A percentile compares a stretch with the other conserved stretches of the same genome.
Conservation (phyloP, 2,329 filamentous ascomycete genomes). For the Pseudogymnoascus sp. region DNA sequence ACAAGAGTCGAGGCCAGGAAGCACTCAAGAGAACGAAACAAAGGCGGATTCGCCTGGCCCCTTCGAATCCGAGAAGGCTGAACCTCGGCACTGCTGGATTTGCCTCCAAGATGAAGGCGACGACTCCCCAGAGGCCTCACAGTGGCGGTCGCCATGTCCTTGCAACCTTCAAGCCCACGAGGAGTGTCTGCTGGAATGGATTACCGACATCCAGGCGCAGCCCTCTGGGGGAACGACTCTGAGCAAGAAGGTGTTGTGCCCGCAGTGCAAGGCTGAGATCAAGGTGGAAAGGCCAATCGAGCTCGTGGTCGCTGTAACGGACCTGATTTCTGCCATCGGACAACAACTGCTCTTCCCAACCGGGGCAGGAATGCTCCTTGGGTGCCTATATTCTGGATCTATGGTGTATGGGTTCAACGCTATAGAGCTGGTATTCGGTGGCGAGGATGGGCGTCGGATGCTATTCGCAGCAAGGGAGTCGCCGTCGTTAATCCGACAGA, state of each 20-base stretch:
- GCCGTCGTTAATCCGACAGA: background rate
- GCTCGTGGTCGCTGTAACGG: constrained; percentile 46
- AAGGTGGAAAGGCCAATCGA: constrained; percentile 67
- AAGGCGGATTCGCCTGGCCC: background rate
- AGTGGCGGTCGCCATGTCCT: constrained; percentile 82
- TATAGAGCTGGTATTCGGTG: constrained; percentile 58
- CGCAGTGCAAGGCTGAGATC: constrained; percentile 82
- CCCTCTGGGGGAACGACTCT: constrained; percentile 38
- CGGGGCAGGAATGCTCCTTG: constrained; percentile 25
- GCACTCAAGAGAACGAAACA: background rate
- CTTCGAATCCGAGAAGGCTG: constrained; percentile 9
- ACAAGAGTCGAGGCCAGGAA: background rate
- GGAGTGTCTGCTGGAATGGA: constrained; percentile 81
- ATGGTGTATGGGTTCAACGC: constrained; percentile 54
- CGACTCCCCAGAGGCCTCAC: constrained; percentile 35
- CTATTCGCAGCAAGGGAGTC: constrained; percentile 30
- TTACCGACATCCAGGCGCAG: constrained; percentile 74
- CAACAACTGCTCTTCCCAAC: constrained; percentile 24
- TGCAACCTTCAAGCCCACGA: constrained; percentile 91
- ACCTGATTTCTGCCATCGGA: constrained; percentile 18
- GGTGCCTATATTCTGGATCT: constrained; percentile 43
- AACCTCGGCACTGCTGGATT: constrained; percentile 50
- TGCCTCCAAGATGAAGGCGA: constrained; percentile 52
- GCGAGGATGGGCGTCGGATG: constrained; percentile 49
- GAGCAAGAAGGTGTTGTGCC: constrained; percentile 65